Evolutionary conservation across 495 filamentous ascomycete genomes (phyloP), one percentile per base, ranked within the genome.

Genomic region (Astrocystis sublimbata): DNA sequence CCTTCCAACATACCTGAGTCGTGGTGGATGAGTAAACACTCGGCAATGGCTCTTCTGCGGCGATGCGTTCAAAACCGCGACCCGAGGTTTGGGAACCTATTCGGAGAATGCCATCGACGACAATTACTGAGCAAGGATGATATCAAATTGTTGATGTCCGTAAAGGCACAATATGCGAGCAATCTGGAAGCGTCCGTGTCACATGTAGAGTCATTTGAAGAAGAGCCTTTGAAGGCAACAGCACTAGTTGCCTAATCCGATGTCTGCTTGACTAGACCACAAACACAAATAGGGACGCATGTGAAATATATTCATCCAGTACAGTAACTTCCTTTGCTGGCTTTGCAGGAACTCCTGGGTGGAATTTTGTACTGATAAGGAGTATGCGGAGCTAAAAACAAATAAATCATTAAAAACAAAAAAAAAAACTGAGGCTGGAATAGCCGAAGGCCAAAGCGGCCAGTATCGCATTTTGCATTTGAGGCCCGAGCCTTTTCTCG

Each of bases 11-110:
- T 53, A 19, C 23, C 50, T 13, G 67, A 64, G 56, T 57, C 63
- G 26, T 63, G 61, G 60, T 79, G 79, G 67, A 76, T 84, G 45
- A 76, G 74, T 35, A 70, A 63, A 38, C 58, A 40, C 45, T 73
- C 75, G 3, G 65, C 76, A 45, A 17, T 72, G 15, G 72, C 66
- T 4, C 64, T 87, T 63, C 68, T 79, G 6, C 72, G 69, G 64
- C 73, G 76, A 57, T 82, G 78, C 55, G 76, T 76, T 41, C 52
- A 59, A 12, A 63, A 63, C 6, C 65, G 70, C 45, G 81, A 85
- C 64, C 67, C 69, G 40, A 76, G 83, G 62, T 80, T 75, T 31
- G 80, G 75, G 61, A 67, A 52, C 12, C 59, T 78, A 2, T 60
- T 82, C 19, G 71, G 73, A 21, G 73, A 77, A 62, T 76, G 78